Evolutionary conservation across 257 asterid species (phyloP), one percentile per base, ranked within the genome.

Genomic region (Vinca minor): DNA sequence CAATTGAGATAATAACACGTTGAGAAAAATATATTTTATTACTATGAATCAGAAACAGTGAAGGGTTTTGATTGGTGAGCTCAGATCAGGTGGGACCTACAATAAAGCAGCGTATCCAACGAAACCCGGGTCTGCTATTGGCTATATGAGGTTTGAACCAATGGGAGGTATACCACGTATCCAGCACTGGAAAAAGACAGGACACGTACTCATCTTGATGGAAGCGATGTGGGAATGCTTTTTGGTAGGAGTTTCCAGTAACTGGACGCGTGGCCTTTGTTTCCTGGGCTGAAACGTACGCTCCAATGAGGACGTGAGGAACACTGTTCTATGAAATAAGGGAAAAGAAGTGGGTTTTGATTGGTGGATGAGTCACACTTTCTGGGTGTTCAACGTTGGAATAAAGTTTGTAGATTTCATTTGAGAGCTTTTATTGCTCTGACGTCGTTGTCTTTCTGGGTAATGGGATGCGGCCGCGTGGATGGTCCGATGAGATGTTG

Each of bases 181-280:
- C 76, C 2, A 28, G 77, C 86, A 70, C 76, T 67, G 45, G 57
- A 4, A 65, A 68, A 69, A 58, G 68, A 39, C 50, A 28, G 59
- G 82, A 79, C 82, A 73, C 77, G 79, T 70, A 55, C 64, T 46
- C 32, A 36, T 68, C 56, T 77, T 48, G 75, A 62, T 66, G 56
- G 61, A 50, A 68, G 48, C 64, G 70, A 35, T 63, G 81, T 73
- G 84, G 84, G 74, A 45, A 65, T 64, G 57, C 78, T 75, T 77
- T 61, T 79, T 64, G 60, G 76, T 69, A 53, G 67, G 65, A 55
- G 64, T 64, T 69, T 69, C 69, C 25, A 9, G 64, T 23, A 41
- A 71, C 42, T 48, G 32, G 87, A 86, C 90, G 88, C 94, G 90
- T 86, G 88, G 76, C 76, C 3, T 0, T 4, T 39, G 63, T 12